These are phyloP conservation scores for Debaryomyces tyrocola DNA, from an alignment of 805 yeast species.

Conservation along the genomic window DNA sequence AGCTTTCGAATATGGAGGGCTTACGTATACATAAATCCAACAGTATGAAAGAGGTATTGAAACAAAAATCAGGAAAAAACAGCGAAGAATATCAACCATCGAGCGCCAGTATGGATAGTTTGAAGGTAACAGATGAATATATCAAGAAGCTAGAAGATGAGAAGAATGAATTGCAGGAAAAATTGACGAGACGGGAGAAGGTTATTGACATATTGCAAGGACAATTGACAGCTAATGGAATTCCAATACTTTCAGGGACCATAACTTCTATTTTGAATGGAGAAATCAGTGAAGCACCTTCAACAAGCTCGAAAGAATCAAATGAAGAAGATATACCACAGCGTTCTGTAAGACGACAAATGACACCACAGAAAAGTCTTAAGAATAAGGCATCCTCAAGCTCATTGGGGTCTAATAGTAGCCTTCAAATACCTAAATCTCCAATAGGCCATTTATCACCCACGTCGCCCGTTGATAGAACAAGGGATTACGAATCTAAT, in stretches of 20 bases:
- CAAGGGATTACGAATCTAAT: slow-evolving; percentile 8
- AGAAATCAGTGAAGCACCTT: slow-evolving; percentile 2
- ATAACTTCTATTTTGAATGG: slow-evolving; percentile 1
- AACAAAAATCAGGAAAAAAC: not conserved
- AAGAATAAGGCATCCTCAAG: not conserved
- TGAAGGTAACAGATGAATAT: slow-evolving; percentile 22
- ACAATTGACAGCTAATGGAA: slow-evolving; percentile 6
- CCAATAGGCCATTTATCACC: slow-evolving; percentile 9
- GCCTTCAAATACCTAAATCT: slow-evolving; percentile 11
- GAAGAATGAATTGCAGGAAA: slow-evolving; percentile 27
- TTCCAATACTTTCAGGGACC: not conserved
- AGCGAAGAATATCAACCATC: not conserved
- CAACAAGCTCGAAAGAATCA: not conserved
- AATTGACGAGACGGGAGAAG: slow-evolving; percentile 8
- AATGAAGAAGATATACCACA: slow-evolving; percentile 19
- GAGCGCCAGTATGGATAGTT: not conserved
- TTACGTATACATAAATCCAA: not conserved
- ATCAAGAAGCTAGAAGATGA: slow-evolving; percentile 38
- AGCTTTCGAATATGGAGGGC: not conserved
- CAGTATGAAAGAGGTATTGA: not conserved
- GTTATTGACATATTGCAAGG: slow-evolving; percentile 11
- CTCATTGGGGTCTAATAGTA: slow-evolving; percentile 9
- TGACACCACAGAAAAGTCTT: not conserved
- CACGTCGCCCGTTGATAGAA: slow-evolving; percentile 5
- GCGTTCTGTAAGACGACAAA: slow-evolving; percentile 24